Conservation (phyloP, 2,329 filamentous ascomycete genomes). For the Thelonectria rubi region DNA sequence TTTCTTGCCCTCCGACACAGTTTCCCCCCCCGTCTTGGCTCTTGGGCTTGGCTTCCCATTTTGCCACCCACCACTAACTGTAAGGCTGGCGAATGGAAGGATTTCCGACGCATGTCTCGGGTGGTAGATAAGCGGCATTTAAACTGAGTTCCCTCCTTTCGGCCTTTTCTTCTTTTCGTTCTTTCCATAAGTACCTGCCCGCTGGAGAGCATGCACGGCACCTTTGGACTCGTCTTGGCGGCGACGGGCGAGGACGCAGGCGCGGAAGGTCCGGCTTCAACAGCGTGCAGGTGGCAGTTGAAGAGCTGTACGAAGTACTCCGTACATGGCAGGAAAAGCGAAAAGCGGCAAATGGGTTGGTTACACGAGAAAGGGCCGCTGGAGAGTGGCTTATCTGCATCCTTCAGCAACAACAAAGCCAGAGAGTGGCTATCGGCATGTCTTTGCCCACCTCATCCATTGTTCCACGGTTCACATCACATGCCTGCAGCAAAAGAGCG, state of each 20-base stretch:
- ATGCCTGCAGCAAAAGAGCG: slow-evolving; percentile 13
- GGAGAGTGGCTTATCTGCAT: too few relatives aligned
- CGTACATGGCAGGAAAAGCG: neutral
- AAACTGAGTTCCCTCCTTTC: neutral
- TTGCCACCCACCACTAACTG: neutral
- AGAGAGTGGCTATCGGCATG: too few relatives aligned
- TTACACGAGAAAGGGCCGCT: neutral
- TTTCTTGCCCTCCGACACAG: neutral
- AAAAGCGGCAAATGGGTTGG: neutral
- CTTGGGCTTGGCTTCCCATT: slow-evolving; percentile 12
- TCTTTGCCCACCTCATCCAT: too few relatives aligned
- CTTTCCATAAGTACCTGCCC: too few relatives aligned
- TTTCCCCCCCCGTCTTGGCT: neutral
- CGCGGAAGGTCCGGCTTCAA: slow-evolving; percentile 5
- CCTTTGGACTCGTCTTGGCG: neutral
- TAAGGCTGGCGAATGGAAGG: slow-evolving; percentile 21
- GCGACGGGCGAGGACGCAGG: neutral
- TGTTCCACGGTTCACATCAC: too few relatives aligned
- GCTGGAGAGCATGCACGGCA: neutral
- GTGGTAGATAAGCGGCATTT: slow-evolving; percentile 18
- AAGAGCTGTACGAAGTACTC: neutral
- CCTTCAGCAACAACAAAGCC: too few relatives aligned
- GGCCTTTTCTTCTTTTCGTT: neutral
- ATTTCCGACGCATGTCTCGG: slow-evolving; percentile 4
- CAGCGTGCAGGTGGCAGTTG: slow-evolving; percentile 2